Conservation (phyloP, 139 green algal species). For the Coelastrella sp. region DNA sequence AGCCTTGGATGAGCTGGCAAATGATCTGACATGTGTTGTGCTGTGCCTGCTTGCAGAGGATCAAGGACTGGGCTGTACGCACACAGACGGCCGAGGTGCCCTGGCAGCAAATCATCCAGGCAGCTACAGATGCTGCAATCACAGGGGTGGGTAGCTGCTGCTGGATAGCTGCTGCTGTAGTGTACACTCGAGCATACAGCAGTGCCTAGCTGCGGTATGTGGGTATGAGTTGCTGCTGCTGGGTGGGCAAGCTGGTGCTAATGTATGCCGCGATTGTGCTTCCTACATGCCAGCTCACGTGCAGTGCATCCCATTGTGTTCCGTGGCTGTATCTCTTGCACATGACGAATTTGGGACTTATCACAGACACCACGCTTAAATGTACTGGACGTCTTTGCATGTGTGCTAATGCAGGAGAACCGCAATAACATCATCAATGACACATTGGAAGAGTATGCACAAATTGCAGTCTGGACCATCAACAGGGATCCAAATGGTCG, state of each 20-base stretch:
- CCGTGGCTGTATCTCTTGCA: neutral
- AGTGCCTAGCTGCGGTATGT: neutral
- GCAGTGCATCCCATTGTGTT: neutral
- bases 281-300: neutral
- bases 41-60: neutral
- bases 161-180: neutral
- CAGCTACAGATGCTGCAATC: neutral
- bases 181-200: neutral
- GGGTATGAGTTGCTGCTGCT: neutral
- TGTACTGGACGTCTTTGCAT: neutral
- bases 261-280: neutral
- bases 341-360: too few species aligned
- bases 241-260: neutral
- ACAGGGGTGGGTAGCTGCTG: conserved; percentile 2
- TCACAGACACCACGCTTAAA: neutral
- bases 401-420: conserved; percentile 39
- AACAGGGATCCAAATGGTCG: conserved; percentile 48
- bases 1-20: too few species aligned
- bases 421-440: conserved; percentile 64
- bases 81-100: conserved; percentile 29
- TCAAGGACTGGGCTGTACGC: conserved; percentile 35
- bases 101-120: neutral
- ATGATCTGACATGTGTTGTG: neutral
- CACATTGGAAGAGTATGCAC: conserved; percentile 79
- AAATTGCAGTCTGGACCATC: conserved; percentile 75